Percentiles rank a stretch among this genome's conserved stretches.
Conservation (phyloP, 2,329 filamentous ascomycete species). For the Alternaria metachromatica region DNA sequence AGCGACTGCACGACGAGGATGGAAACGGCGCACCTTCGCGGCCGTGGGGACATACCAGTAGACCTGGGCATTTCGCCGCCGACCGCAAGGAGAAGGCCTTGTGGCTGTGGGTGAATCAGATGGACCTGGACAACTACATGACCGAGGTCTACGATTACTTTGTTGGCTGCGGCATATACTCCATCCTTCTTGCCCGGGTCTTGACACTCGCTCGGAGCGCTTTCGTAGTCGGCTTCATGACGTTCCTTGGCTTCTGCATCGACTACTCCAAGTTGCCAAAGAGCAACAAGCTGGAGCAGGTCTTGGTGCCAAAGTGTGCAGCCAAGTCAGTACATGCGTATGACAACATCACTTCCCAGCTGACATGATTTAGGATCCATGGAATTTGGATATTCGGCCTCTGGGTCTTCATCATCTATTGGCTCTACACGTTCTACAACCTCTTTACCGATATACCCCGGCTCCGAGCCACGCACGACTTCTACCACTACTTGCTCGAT, state of each 20-base stretch:
- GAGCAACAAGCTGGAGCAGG: conserved; percentile 66
- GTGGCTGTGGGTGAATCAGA: conserved; percentile 92
- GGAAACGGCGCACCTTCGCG: conserved; percentile 19
- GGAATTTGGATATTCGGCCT: conserved; percentile 77
- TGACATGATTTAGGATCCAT: conserved; percentile 67
- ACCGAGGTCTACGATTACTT: conserved; percentile 88
- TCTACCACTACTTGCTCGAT: conserved; percentile 81
- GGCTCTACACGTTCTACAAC: conserved; percentile 79
- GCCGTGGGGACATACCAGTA: conserved; percentile 30
- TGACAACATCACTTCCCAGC: background rate
- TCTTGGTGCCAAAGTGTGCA: conserved; percentile 78
- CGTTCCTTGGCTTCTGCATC: conserved; percentile 84
- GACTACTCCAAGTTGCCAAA: conserved; percentile 76
- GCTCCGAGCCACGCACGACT: conserved; percentile 79
- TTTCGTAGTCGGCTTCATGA: conserved; percentile 82
- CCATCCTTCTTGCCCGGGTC: conserved; percentile 75
- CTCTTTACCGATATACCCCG: conserved; percentile 76
- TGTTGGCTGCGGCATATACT: conserved; percentile 81
- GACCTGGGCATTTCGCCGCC: conserved; percentile 41
- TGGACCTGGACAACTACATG: conserved; percentile 87
- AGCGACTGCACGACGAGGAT: conserved; percentile 51
- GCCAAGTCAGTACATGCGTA: conserved; percentile 36
- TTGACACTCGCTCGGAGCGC: conserved; percentile 80
- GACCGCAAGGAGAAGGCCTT: conserved; percentile 78
- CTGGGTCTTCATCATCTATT: conserved; percentile 86